Base-by-base conservation (phyloP, 805 yeast species). In the Sugiyamaella mastotermitis region DNA sequence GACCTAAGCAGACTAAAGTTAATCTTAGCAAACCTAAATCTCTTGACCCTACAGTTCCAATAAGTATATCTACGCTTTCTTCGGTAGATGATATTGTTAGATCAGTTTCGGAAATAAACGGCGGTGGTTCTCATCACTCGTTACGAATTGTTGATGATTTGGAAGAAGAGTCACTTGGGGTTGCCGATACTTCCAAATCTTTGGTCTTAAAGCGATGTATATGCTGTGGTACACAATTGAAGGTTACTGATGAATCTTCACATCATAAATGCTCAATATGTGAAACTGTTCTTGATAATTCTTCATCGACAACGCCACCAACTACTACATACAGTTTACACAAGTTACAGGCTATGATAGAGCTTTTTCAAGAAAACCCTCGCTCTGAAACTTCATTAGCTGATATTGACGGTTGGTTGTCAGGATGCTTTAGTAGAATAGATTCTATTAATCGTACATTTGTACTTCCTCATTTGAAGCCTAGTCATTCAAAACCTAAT, bases 181-280 rank as follows among this genome's bases (percentile, higher is more conserved):
- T 23, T 23, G n/a, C n/a, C 26, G n/a, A 23, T n/a, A 27, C 30
- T 27, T 13, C 17, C 14, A 27, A 27, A 11, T 6, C 9, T 7
- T 39, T 43, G 25, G 41, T 35, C n/a, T 38, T 41, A 13, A 37
- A 34, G 25, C 30, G 34, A 16, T 57, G 61, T 43, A 40, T 49
- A 38, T 55, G 61, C 47, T 57, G 61, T 40, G 48, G 52, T 7
- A 46, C 53, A 5, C 42, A 49, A 19, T 43, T 57, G 27, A 47
- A 50, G 25, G 48, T 53, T 18, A 56, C 60, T 1, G 40, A 23
- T 4, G 23, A 42, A 3, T 46, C 46, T 20, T 35, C 49, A 5
- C 46, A 50, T 32, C 78, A 73, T 52, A 69, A 72, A 41, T 83
- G 94, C 35, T 17, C 78, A 0, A 65, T 75, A 3, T 83, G 94